Conservation (phyloP, 169 alveolate species). For the Babesia gibsoni region DNA sequence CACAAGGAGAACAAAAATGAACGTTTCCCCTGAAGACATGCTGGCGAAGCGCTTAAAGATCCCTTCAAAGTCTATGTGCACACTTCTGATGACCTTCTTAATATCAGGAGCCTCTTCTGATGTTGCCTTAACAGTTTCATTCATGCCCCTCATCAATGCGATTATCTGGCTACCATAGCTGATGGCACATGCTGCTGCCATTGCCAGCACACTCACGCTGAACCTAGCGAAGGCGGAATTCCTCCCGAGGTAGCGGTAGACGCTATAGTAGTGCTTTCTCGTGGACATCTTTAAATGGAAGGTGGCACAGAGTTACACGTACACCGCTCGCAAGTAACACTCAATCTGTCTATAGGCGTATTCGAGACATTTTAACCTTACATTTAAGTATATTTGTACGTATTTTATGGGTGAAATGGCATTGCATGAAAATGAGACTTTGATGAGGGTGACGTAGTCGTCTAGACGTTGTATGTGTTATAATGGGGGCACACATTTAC, state of each 20-base stretch:
- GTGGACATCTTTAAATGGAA: conserved; percentile 15
- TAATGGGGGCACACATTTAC: too few relatives aligned
- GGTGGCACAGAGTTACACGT: too few relatives aligned
- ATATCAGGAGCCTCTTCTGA: neutral
- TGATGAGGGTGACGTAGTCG: too few relatives aligned
- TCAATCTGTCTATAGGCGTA: too few relatives aligned
- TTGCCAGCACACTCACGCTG: conserved; percentile 14
- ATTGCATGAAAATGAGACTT: too few relatives aligned
- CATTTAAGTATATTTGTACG: too few relatives aligned
- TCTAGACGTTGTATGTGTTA: too few relatives aligned
- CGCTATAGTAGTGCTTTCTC: neutral
- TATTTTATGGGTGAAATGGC: too few relatives aligned
- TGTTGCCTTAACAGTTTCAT: neutral
- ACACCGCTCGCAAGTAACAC: too few relatives aligned
- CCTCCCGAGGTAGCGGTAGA: conserved; percentile 18
- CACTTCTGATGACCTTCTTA: neutral
- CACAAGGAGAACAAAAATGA: conserved; percentile 5
- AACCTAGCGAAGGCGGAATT: conserved; percentile 12
- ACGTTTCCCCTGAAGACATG: neutral
- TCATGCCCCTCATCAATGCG: neutral
- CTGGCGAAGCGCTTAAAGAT: neutral
- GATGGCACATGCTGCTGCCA: neutral
- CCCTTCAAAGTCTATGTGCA: conserved; percentile 3
- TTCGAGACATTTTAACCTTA: too few relatives aligned
- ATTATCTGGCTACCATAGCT: neutral